Base-by-base conservation (phyloP, 495 filamentous ascomycete species). In the Saxophila tyrrhenica region DNA sequence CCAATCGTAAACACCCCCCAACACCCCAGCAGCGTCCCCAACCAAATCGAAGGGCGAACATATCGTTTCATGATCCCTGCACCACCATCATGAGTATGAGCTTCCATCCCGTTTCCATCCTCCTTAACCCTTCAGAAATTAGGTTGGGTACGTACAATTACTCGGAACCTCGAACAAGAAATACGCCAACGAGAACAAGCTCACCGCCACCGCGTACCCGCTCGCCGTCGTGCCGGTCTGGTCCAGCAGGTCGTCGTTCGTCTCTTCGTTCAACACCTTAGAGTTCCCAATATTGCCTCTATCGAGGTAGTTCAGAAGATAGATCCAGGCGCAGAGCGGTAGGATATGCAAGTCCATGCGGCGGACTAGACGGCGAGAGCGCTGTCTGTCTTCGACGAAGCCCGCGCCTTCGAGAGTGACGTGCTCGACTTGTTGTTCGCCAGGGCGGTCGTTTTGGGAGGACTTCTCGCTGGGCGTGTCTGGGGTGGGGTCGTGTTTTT, bases 1-100 rank as follows among this genome's bases (percentile, higher is more conserved):
- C 57, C 57, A 7, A 60, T 51, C 17, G 57, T 60, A n/a, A 60
- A 39, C 3, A 44, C 24, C 5, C 57, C 53, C 57, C 57, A 60
- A 8, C 15, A 49, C 25, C 43, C 42, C 19, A 60, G 39, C 38
- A 60, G 45, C 10, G 46, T 51, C 15, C 51, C 57, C 2, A 60
- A 25, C 57, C 57, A 60, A 3, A 49, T 20, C 13, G 47, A 52
- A 13, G 57, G 57, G 24, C 57, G 32, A 2, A 60, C 57, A 48
- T 60, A 60, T 39, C 55, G 52, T 53, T 60, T 60, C 57, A 60
- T 60, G 11, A 60, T 47, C 52, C 53, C 29, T 35, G n/a, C n/a
- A n/a, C n/a, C n/a, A n/a, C n/a, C n/a, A n/a, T n/a, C n/a, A n/a
- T n/a, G n/a, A n/a, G n/a, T n/a, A n/a, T n/a, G n/a, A n/a, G n/a